phyloP scores from a whole-genome alignment of 495 filamentous ascomycete genomes.

The Aspergillus cristatus region DNA sequence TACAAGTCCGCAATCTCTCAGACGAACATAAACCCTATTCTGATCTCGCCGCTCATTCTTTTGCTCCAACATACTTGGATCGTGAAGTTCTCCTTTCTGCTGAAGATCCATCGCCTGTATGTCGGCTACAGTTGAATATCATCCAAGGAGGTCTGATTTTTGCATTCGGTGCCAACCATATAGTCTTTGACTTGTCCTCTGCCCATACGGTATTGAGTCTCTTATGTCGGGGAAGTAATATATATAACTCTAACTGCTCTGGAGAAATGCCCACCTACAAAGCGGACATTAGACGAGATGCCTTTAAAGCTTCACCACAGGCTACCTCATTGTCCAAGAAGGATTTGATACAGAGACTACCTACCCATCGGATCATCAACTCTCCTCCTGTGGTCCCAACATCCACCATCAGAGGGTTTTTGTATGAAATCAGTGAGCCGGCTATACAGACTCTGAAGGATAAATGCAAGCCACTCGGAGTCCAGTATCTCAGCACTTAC shows the following conservation, averaged over 20 bases:
- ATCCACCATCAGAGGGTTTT: slow-evolving; percentile 10
- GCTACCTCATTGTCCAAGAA: slow-evolving; percentile 4
- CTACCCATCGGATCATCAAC: slow-evolving; percentile 7
- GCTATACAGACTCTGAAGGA: slow-evolving; percentile 11
- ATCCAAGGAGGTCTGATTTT: slow-evolving; percentile 18
- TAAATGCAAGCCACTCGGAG: slow-evolving; percentile 4
- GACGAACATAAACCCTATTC: not conserved
- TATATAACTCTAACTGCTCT: slow-evolving; percentile 8
- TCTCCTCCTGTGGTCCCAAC: not conserved
- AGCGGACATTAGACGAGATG: slow-evolving; percentile 12
- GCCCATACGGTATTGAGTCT: slow-evolving; percentile 16
- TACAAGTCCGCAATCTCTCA: not conserved
- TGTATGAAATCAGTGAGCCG: slow-evolving; percentile 11
- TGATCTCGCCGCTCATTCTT: not conserved
- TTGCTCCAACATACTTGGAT: not conserved
- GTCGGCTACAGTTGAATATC: slow-evolving; percentile 14
- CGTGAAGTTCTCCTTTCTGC: not conserved
- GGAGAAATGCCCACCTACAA: slow-evolving; percentile 7
- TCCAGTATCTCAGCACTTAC: slow-evolving; percentile 18
- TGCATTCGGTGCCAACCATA: slow-evolving; percentile 13
- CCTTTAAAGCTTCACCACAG: slow-evolving; percentile 10
- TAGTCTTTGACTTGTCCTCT: slow-evolving; percentile 18
- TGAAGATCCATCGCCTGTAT: slow-evolving; percentile 6
- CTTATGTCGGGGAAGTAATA: slow-evolving; percentile 14
- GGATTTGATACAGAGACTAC: slow-evolving; percentile 7